phyloP scores from a whole-genome alignment of 306 rosid species.

The Malus sieversii region DNA sequence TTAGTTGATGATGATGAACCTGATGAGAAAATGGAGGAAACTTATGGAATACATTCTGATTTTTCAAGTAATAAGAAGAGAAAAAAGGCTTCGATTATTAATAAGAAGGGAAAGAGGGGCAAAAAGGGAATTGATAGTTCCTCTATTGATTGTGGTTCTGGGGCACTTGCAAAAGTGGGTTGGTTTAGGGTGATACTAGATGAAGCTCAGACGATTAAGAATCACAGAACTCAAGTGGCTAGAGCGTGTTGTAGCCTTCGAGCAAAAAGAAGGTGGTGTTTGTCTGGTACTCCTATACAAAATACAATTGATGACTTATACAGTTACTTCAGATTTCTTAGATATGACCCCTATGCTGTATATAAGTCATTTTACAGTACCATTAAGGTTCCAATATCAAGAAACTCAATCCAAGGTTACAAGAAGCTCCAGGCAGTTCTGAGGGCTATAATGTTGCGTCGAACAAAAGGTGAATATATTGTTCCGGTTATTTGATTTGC shows the following conservation, averaged over 20 bases:
- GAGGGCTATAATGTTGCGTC: constrained; percentile 98
- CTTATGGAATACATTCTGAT: constrained; percentile 61
- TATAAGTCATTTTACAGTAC: constrained; percentile 77
- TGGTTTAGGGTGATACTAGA: constrained; percentile 95
- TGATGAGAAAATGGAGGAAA: constrained; percentile 64
- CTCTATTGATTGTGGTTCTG: constrained; percentile 47
- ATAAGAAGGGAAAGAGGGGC: constrained; percentile 70
- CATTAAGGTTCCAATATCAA: constrained; percentile 87
- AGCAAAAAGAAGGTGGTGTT: constrained; percentile 98
- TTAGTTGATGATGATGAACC: constrained; percentile 72
- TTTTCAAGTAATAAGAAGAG: constrained; percentile 54
- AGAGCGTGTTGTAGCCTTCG: constrained; percentile 97
- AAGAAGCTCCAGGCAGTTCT: constrained; percentile 97
- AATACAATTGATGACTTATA: constrained; percentile 87
- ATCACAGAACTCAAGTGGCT: constrained; percentile 98
- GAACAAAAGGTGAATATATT: constrained; percentile 72
- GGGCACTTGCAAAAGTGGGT: constrained; percentile 84
- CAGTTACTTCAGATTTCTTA: constrained; percentile 95
- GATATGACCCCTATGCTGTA: constrained; percentile 85
- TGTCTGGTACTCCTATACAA: constrained; percentile 97
- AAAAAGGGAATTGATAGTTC: constrained; percentile 56
- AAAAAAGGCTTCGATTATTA: constrained; percentile 43
- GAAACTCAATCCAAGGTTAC: constrained; percentile 76
- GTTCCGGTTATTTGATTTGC: neutral
- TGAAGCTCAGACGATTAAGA: constrained; percentile 98